Evolutionary conservation across 163 green algal genomes (phyloP).

Genomic region (Chloroidium sp.): DNA sequence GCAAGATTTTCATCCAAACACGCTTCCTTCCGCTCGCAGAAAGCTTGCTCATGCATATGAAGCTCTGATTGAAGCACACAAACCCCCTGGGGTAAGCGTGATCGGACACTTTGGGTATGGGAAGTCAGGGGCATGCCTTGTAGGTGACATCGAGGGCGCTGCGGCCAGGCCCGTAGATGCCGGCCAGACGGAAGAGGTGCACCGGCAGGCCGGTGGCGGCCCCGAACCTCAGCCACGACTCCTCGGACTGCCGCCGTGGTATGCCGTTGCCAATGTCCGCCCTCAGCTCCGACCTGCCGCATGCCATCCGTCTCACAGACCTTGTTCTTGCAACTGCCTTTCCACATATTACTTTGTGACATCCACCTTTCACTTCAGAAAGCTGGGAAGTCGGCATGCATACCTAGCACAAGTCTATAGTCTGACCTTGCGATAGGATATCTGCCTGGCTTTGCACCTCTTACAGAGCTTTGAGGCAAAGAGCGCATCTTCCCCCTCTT

Average conservation of each 20-base stretch:
- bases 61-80: too few relatives aligned
- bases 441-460: background rate
- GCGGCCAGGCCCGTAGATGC: constrained; percentile 54
- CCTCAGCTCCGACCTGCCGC: constrained; percentile 20
- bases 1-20: too few relatives aligned
- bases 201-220: constrained; percentile 18
- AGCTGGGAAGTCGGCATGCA: background rate
- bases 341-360: background rate
- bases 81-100: too few relatives aligned
- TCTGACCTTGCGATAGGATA: background rate
- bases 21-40: too few relatives aligned
- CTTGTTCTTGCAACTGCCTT: background rate
- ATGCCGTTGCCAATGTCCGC: constrained; percentile 12
- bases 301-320: background rate
- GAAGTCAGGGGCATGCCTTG: background rate
- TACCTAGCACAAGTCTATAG: background rate
- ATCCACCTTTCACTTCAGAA: background rate
- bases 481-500: background rate
- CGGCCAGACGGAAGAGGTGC: constrained; percentile 51
- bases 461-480: background rate
- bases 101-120: too few relatives aligned
- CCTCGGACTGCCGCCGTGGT: constrained; percentile 30
- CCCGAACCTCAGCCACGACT: constrained; percentile 34
- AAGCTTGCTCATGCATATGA: too few relatives aligned
- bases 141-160: constrained; percentile 34